These are phyloP conservation scores for Metschnikowia kofuensis DNA, from an alignment of 805 yeast species.

Conservation along the genomic window DNA sequence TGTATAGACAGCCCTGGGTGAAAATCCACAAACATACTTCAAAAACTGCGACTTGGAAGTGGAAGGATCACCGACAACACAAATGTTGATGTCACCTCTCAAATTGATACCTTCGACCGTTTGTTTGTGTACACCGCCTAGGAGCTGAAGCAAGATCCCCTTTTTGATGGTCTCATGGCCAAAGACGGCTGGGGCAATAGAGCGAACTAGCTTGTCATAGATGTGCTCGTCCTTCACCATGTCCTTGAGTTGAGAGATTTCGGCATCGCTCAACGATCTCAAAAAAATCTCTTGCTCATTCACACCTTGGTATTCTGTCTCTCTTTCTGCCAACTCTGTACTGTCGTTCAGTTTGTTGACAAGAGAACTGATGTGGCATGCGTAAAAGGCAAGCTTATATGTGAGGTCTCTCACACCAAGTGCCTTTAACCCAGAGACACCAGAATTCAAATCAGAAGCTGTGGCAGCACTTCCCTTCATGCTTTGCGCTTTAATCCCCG, in stretches of 20 bases:
- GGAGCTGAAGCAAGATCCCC: constrained; percentile 81
- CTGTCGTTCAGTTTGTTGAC: constrained; percentile 29
- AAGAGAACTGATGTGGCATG: constrained; percentile 81
- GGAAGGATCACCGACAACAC: constrained; percentile 97
- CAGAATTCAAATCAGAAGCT: constrained; percentile 73
- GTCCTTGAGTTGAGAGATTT: constrained; percentile 76
- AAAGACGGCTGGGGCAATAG: constrained; percentile 93
- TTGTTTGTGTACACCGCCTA: constrained; percentile 93
- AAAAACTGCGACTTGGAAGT: constrained; percentile 95
- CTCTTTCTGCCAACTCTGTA: constrained; percentile 20
- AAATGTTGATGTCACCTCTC: constrained; percentile 94
- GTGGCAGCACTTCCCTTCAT: constrained; percentile 61
- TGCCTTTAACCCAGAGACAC: constrained; percentile 83
- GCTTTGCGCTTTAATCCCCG: constrained; percentile 89
- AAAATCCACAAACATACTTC: constrained; percentile 85
- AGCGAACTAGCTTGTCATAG: constrained; percentile 77
- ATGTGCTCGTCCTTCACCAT: constrained; percentile 90
- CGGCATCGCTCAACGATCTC: constrained; percentile 73
- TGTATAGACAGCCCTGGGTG: constrained; percentile 93
- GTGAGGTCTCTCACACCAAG: constrained; percentile 95
- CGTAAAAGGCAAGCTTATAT: constrained; percentile 85
- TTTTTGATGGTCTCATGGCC: constrained; percentile 95
- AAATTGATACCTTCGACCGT: constrained; percentile 92
- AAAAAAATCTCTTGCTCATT: constrained; percentile 80
- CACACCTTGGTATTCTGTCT: constrained; percentile 43